Evolutionary conservation across 345 rosid genomes (phyloP).

Genomic region (Eutrema heterophyllum): DNA sequence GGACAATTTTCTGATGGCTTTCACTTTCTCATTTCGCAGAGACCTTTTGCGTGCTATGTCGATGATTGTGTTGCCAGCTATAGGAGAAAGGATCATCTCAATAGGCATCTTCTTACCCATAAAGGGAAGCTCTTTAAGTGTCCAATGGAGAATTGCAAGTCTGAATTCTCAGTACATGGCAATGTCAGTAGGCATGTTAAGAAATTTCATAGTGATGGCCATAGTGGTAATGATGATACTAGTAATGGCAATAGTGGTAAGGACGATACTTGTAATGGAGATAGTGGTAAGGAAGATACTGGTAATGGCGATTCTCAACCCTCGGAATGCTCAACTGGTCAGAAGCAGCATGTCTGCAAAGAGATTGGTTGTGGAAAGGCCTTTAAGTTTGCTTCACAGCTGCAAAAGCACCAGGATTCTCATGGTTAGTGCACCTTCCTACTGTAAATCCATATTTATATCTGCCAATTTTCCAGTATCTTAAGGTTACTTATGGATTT

Average conservation of each 20-base stretch:
- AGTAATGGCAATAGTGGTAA: neutral
- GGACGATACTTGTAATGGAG: neutral
- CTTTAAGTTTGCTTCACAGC: constrained; percentile 56
- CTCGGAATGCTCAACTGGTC: constrained; percentile 3
- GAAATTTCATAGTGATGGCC: constrained; percentile 35
- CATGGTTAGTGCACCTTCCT: constrained; percentile 49
- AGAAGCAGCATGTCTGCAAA: constrained; percentile 47
- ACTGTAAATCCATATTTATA: neutral
- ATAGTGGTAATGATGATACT: neutral
- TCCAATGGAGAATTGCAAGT: constrained; percentile 48
- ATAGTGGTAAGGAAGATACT: neutral
- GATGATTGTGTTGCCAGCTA: constrained; percentile 71
- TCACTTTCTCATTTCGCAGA: constrained; percentile 30
- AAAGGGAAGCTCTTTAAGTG: constrained; percentile 75
- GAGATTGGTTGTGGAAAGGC: constrained; percentile 81
- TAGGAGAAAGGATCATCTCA: constrained; percentile 86
- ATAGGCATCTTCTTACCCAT: constrained; percentile 69
- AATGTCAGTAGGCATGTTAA: constrained; percentile 63
- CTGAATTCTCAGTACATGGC: constrained; percentile 43
- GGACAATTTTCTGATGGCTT: neutral
- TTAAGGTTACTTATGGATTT: neutral
- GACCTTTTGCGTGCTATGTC: constrained; percentile 60
- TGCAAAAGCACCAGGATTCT: constrained; percentile 64
- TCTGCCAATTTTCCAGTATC: neutral
- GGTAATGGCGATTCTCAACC: constrained; percentile 6